Base-by-base conservation (phyloP, 2,329 filamentous ascomycete genomes). In the Ophiostoma quercus region DNA sequence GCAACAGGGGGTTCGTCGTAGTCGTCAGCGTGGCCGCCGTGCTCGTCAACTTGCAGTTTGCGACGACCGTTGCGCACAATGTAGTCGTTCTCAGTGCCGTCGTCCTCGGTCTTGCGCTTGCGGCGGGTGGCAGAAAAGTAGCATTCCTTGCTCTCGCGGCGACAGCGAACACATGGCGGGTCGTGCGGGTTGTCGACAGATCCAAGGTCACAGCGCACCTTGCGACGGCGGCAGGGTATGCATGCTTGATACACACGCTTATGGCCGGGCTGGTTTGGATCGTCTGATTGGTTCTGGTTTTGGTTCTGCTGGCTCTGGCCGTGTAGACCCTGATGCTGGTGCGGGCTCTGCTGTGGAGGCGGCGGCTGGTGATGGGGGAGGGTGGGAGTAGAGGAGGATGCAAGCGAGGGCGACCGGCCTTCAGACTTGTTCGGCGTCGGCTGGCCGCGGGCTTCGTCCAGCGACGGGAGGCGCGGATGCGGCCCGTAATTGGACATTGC, bases 101-200 rank as follows among this genome's bases (percentile, higher is more conserved):
- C 86, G 74, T 91, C 83, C 74, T 84, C 87, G 66, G 85, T 85
- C 84, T 95, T 96, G 77, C 93, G 88, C 87, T 98, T 98, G 77
- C 95, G 89, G 67, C 95, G 87, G 41, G 94, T 98, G 25, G 93
- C 92, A 73, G 93, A 96, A 83, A 99, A 99, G 84, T 90, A 96
- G 83, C 95, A 99, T 76, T 97, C 90, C 79, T 98, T 98, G 82
- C 90, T 92, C 83, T 99, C 95, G 74, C 95, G 89, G 68, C 93
- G 90, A 79, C 95, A 99, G 77, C 95, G 89, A 71, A 94, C 91
- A 79, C 95, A 99, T 2, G 95, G 95, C 69, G 94, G 94, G 75
- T 96, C 92, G 79, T 94, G 89, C 32, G 95, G 95, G 76, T 95
- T 94, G 80, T 98, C 95, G 77, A 98, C 94, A 76, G 89, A 90